Evolutionary conservation across 371 early-diverging fungal genomes (phyloP), one percentile per base, ranked within the genome.

Genomic region (Mucor racemosus): DNA sequence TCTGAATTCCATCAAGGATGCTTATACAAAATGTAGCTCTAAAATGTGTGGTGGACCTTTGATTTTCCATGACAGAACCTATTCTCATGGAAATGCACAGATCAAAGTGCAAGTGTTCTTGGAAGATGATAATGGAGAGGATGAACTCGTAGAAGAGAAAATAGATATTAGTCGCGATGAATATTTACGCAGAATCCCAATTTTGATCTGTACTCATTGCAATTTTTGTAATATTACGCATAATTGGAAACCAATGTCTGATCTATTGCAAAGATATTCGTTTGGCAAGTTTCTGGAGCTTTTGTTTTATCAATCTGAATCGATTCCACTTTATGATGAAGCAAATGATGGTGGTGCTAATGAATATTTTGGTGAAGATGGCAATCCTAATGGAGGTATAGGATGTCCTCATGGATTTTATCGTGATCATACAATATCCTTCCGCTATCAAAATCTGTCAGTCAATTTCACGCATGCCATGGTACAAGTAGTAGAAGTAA

Each of bases 281-380:
- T 96, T 97, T 82, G 99, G 97, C 26, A 97, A 97, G 77, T 97
- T 92, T 65, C 73, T 98, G 46, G 99, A 98, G 73, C 79, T 95
- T 6, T 78, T 90, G 5, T 94, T 95, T 60, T 96, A 97, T 77
- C 89, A 89, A 62, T 79, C 83, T 1, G 77, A 77, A 48, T 53
- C 89, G 11, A 76, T 71, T 14, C 65, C 62, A 7, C 34, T 69
- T 0, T 63, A 50, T 36, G 64, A 54, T 14, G 40, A 65, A 0
- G 44, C 15, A 6, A 26, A 62, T 5, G 17, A 63, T 21, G 50
- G 4, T 33, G 44, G 58, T 15, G 3, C 26, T 26, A 31, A 36
- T 34, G 41, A 39, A 13, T 60, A 60, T 15, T 55, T 55, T 54
- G 42, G 39, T n/a, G 21, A 48, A 10, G 48, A 48, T 8, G 48